phyloP scores from a whole-genome alignment of 2,329 filamentous ascomycete species.

The Volutella citrinella region DNA sequence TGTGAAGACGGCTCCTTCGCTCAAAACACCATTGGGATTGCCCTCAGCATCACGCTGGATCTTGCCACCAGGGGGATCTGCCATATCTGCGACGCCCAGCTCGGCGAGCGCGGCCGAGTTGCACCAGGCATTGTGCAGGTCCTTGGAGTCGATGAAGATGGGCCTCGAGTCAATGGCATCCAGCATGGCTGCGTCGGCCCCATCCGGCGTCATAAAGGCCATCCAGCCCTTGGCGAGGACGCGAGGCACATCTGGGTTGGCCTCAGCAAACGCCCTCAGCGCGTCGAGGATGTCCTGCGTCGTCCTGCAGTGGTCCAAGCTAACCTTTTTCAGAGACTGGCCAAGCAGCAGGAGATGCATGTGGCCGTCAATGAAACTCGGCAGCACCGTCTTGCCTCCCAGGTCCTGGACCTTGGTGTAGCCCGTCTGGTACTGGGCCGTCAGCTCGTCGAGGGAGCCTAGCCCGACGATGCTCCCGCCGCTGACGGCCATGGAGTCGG shows the following conservation, averaged over 20 bases:
- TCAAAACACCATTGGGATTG: conserved; percentile 45
- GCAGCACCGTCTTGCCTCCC: too few species aligned
- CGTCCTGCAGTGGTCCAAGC: conserved; percentile 1
- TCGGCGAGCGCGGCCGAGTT: conserved; percentile 48
- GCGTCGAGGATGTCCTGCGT: conserved; percentile 2
- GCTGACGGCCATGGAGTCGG: conserved; percentile 26
- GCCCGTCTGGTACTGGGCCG: conserved; percentile 16
- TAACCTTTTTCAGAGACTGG: conserved; percentile 4
- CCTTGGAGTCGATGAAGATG: conserved; percentile 54
- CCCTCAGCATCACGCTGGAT: conserved; percentile 47
- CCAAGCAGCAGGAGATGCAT: conserved; percentile 8
- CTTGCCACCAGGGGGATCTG: conserved; percentile 47
- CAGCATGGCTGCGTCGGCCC: conserved; percentile 40
- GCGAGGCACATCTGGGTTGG: conserved; percentile 37
- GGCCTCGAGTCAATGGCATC: conserved; percentile 52
- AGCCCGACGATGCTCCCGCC: conserved; percentile 29
- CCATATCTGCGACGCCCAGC: conserved; percentile 40
- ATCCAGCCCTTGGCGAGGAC: conserved; percentile 54
- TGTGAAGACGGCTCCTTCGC: conserved; percentile 47
- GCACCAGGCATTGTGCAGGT: conserved; percentile 55
- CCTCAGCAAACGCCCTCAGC: rapidly evolving
- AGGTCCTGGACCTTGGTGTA: too few species aligned
- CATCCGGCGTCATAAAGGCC: conserved; percentile 40
- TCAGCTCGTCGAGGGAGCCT: conserved; percentile 22
- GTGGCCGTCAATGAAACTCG: conserved; percentile 7